Evolutionary conservation across 805 yeast genomes (phyloP).

Genomic region (Candida endomychidarum): DNA sequence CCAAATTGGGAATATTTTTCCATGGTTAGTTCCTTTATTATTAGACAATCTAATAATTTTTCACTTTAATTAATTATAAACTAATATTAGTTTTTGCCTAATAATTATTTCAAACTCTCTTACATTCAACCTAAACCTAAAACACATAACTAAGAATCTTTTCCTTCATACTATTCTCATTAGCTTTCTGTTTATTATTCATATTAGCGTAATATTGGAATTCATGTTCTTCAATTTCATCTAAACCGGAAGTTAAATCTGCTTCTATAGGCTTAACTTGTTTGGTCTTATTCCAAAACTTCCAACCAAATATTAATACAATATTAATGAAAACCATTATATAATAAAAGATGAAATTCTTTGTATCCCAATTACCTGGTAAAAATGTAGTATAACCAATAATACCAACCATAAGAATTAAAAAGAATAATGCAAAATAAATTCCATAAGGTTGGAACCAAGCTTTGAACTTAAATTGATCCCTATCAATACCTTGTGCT

Average conservation of each 20-base stretch:
- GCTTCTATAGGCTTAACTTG: slow-evolving; percentile 44
- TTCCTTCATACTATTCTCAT: too few relatives aligned
- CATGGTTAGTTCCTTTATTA: too few relatives aligned
- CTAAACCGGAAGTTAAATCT: slow-evolving; percentile 44
- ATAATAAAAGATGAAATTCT: slow-evolving; percentile 65
- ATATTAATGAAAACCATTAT: slow-evolving; percentile 58
- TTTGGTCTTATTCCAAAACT: slow-evolving; percentile 33
- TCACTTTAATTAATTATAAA: too few relatives aligned
- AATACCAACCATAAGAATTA: slow-evolving; percentile 48
- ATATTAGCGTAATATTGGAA: slow-evolving; percentile 21
- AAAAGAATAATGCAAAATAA: slow-evolving; percentile 26
- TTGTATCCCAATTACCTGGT: slow-evolving; percentile 53
- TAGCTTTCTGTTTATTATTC: slow-evolving; percentile 3
- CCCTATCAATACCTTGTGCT: slow-evolving; percentile 40
- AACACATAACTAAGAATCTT: slow-evolving; percentile 10
- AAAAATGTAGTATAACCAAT: slow-evolving; percentile 72
- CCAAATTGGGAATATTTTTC: too few relatives aligned
- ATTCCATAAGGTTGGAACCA: slow-evolving; percentile 45
- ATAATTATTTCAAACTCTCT: too few relatives aligned
- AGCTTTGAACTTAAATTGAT: slow-evolving; percentile 36
- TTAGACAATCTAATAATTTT: too few relatives aligned
- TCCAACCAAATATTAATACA: slow-evolving; percentile 34
- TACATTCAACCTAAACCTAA: too few relatives aligned
- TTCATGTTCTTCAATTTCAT: slow-evolving; percentile 51
- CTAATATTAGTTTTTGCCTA: too few relatives aligned